Base-by-base conservation (phyloP, 371 early-diverging fungal species). In the Mortierella sp. region DNA sequence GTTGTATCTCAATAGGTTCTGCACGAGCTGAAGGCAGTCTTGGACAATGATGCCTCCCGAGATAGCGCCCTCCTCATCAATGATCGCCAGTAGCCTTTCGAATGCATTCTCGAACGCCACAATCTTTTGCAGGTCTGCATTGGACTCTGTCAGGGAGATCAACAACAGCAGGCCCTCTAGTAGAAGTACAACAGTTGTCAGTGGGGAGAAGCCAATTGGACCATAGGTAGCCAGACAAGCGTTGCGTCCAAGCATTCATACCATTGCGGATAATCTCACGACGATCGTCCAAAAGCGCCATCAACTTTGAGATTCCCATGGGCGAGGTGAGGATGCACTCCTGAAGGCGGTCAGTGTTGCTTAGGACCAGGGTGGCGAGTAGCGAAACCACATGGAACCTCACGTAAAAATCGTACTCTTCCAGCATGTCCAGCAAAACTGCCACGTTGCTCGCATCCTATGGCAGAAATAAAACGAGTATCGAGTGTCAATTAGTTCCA, bases 101-200 rank as follows among this genome's bases (percentile, higher is more conserved):
- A 99, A 98, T 9, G 98, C 97, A 81, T 95, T 97, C 83, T 98
- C 98, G 87, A 99, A 99, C 6, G 98, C 98, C 67, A 98, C 95
- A 77, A 99, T 96, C 90, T 99, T 98, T 89, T 99, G 99, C 40
- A 99, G 95, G 64, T 98, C 99, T 46, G 98, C 95, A 88, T 98
- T 98, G 55, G 90, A 92, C 73, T 94, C 92, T 11, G 98, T 98
- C 75, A 99, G 90, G 0, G 95, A 91, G 59, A 97, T 97, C 81
- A 99, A 80, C 48, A 99, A 86, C 74, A 98, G 87, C 37, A 99
- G 88, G 2, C 97, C 97, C 93, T 98, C 98, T 97, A 79, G 75
- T 37, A 64, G n/a, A 31, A 71, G 28, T 54, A 28, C 34, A 28
- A 28, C n/a, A 5, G 21, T 9, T 16, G 40, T 48, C 5, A 75